Conservation (phyloP, 305 asterid species). For the Ruellia speciosa region DNA sequence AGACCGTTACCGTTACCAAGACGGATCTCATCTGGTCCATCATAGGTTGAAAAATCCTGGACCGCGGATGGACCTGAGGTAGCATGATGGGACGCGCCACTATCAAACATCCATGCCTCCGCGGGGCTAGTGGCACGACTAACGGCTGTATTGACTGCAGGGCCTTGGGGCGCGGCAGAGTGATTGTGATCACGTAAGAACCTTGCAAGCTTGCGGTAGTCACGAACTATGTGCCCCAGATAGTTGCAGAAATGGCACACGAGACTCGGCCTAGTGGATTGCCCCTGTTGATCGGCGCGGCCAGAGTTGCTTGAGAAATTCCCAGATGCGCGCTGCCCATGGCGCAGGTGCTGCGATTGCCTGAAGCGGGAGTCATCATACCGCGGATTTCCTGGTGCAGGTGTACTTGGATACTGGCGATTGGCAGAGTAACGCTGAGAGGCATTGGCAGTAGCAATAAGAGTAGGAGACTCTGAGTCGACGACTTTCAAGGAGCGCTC, state of each 20-base stretch:
- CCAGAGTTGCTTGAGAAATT: too few species aligned
- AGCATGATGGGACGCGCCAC: not conserved
- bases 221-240: too few species aligned
- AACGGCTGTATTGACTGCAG: not conserved
- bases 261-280: too few species aligned
- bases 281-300: too few species aligned
- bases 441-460: not conserved
- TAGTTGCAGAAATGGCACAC: too few species aligned
- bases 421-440: not conserved
- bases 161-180: not conserved
- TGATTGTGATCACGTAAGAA: too few species aligned
- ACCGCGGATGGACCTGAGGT: not conserved
- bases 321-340: too few species aligned
- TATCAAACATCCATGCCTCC: not conserved
- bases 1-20: not conserved
- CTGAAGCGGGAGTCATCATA: not conserved
- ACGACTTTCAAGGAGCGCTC: not conserved
- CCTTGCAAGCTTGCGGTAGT: too few species aligned
- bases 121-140: not conserved
- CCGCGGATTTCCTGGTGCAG: too few species aligned
- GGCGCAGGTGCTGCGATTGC: too few species aligned
- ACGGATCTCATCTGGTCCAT: not conserved
- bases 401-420: too few species aligned
- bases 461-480: not conserved
- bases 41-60: not conserved